Evolutionary conservation across 192 early-diverging fungal species (phyloP).

Genomic region (Oehlia diaphana): DNA sequence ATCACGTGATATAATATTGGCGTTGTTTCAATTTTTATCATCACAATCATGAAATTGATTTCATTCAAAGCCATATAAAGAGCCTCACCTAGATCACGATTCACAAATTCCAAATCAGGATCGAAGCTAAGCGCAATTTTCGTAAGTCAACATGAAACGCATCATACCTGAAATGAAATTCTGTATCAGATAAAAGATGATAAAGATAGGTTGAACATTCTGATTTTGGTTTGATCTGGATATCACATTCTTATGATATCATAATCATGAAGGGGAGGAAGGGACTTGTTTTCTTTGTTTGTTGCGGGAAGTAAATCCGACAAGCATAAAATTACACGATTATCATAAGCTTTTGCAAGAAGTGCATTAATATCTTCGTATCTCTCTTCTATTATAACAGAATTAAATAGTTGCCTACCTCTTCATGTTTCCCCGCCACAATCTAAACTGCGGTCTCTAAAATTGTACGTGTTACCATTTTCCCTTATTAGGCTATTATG

Average conservation of each 20-base stretch:
- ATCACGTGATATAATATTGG: no score
- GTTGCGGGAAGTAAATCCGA: background rate
- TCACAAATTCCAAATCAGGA: background rate
- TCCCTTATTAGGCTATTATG: no score
- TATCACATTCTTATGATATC: conserved; percentile 11
- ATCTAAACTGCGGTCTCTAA: background rate
- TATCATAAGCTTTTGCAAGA: conserved; percentile 16
- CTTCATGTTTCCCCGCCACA: background rate
- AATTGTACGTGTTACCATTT: no score
- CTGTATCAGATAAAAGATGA: background rate
- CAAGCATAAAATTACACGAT: conserved; percentile 19
- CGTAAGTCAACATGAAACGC: background rate
- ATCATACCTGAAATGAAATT: background rate
- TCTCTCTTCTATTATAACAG: background rate
- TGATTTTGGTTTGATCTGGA: background rate
- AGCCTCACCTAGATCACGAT: background rate
- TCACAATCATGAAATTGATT: background rate
- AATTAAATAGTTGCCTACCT: background rate
- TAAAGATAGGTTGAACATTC: background rate
- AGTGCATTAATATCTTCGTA: background rate
- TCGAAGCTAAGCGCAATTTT: background rate
- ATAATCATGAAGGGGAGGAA: background rate
- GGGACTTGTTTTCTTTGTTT: conserved; percentile 9
- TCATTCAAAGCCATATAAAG: background rate
- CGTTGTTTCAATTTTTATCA: background rate